Evolutionary conservation across 1,284 basidiomycete species (phyloP).

Genomic region (Papiliotrema flavescens): DNA sequence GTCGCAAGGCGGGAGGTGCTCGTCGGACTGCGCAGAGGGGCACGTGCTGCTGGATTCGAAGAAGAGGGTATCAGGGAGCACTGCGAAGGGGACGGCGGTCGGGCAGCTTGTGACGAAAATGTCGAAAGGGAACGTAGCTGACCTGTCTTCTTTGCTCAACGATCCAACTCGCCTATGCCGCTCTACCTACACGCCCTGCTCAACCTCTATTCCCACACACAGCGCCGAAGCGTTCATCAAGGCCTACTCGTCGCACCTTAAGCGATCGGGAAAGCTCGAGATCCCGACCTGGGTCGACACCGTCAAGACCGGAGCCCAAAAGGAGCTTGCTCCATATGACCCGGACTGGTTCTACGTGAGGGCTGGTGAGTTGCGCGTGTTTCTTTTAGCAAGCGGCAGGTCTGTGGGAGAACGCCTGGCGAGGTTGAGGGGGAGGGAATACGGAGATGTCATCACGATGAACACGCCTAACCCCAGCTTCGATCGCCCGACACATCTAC

Average conservation of each 20-base stretch:
- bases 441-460: background rate
- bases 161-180: background rate
- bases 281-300: conserved; percentile 99
- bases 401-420: too few relatives aligned
- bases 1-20: background rate
- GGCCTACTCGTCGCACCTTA: conserved; percentile 74
- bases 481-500: conserved; percentile 98
- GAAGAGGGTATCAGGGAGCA: background rate
- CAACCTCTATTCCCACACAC: conserved; percentile 3
- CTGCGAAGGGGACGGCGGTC: background rate
- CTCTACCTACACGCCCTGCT: background rate
- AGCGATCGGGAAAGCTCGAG: conserved; percentile 73
- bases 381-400: background rate
- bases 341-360: conserved; percentile 99
- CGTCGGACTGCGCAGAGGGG: background rate
- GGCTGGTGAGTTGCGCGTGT: conserved; percentile 64
- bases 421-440: too few relatives aligned
- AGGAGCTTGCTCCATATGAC: conserved; percentile 98
- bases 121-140: conserved; percentile 1
- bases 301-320: conserved; percentile 97
- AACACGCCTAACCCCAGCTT: conserved; percentile 57
- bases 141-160: background rate
- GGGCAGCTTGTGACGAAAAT: background rate
- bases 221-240: conserved; percentile 68
- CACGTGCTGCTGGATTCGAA: too few relatives aligned